Conservation (phyloP, 257 asterid species). For the Rauvolfia tetraphylla region DNA sequence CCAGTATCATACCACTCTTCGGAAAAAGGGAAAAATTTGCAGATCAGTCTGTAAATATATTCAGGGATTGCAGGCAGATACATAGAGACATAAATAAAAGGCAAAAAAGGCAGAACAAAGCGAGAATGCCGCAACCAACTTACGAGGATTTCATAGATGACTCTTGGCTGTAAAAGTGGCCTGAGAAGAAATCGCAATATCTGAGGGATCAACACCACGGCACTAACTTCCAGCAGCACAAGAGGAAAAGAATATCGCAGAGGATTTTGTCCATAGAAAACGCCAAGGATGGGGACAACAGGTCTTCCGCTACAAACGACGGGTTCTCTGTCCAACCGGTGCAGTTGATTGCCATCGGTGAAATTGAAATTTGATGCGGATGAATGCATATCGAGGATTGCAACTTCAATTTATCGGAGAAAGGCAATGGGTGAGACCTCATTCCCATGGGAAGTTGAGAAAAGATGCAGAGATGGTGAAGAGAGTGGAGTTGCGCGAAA, state of each 20-base stretch:
- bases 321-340: slow-evolving; percentile 3
- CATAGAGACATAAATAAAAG: background rate
- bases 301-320: slow-evolving; percentile 34
- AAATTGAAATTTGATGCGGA: background rate
- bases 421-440: background rate
- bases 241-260: slow-evolving; percentile 51
- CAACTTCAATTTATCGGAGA: background rate
- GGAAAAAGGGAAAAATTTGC: background rate
- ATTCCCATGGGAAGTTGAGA: background rate
- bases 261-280: slow-evolving; percentile 77
- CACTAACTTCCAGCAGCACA: slow-evolving; percentile 37
- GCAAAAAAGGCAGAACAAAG: no score
- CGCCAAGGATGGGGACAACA: slow-evolving; percentile 42
- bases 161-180: slow-evolving; percentile 72
- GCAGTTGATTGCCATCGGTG: background rate
- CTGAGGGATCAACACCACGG: slow-evolving; percentile 34
- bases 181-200: slow-evolving; percentile 48
- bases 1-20: slow-evolving; percentile 76
- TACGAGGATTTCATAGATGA: slow-evolving; percentile 65
- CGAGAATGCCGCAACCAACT: slow-evolving; percentile 21
- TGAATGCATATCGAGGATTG: background rate
- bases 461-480: background rate
- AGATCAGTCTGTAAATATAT: background rate
- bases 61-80: background rate
- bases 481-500: slow-evolving; percentile 15